phyloP scores from a whole-genome alignment of 768 basidiomycete species.

The Sistotremastrum suecicum region DNA sequence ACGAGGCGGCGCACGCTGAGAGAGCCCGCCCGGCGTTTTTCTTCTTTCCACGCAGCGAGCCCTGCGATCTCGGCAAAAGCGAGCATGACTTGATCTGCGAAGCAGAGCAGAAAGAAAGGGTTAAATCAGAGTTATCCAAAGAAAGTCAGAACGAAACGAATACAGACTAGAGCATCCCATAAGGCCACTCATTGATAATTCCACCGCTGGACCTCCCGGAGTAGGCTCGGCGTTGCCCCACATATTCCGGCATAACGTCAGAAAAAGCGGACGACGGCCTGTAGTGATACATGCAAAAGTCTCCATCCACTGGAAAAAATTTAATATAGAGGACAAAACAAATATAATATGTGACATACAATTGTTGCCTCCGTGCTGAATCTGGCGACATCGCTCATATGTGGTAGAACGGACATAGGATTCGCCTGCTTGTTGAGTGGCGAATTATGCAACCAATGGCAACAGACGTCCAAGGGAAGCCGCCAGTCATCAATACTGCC shows the following conservation, averaged over 20 bases:
- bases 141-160: no score
- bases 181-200: slow-evolving; percentile 49
- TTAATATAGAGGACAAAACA: no score
- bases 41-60: slow-evolving; percentile 59
- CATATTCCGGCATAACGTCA: slow-evolving; percentile 51
- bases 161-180: slow-evolving; percentile 45
- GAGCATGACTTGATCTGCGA: slow-evolving; percentile 50
- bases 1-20: slow-evolving; percentile 67
- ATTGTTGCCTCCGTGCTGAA: slow-evolving; percentile 56
- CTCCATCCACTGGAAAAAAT: slow-evolving; percentile 51
- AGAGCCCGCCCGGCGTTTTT: slow-evolving; percentile 46
- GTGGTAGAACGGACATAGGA: slow-evolving; percentile 41
- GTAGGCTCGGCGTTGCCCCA: slow-evolving; percentile 23
- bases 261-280: slow-evolving; percentile 48
- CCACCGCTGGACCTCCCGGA: slow-evolving; percentile 20
- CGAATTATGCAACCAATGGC: slow-evolving; percentile 62
- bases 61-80: slow-evolving; percentile 63
- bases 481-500: slow-evolving; percentile 61
- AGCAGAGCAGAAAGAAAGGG: no score
- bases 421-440: slow-evolving; percentile 51
- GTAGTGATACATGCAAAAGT: slow-evolving; percentile 54
- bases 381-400: slow-evolving; percentile 38
- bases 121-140: no score
- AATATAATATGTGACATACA: slow-evolving; percentile 30
- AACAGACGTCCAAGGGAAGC: slow-evolving; percentile 50